Conservation (phyloP, 306 rosid genomes). For the Lathyrus sativus region DNA sequence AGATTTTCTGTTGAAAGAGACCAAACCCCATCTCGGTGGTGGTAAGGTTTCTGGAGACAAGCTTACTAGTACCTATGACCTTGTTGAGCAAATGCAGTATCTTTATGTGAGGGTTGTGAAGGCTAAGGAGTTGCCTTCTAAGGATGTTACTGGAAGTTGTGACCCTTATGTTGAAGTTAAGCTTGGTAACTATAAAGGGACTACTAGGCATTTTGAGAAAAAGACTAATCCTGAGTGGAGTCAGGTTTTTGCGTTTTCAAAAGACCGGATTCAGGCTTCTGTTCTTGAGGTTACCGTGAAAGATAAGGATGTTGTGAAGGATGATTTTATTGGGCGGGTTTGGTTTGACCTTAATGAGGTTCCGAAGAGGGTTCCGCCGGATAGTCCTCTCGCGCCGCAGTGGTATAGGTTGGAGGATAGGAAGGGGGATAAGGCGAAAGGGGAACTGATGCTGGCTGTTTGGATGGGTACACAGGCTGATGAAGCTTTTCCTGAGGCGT, state of each 20-base stretch:
- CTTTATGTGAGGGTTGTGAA: slow-evolving; percentile 93
- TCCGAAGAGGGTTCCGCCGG: slow-evolving; percentile 93
- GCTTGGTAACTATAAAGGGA: slow-evolving; percentile 92
- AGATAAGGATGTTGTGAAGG: slow-evolving; percentile 89
- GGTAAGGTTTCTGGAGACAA: slow-evolving; percentile 90
- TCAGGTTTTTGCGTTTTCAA: slow-evolving; percentile 91
- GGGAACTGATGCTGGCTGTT: slow-evolving; percentile 97
- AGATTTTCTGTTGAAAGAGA: slow-evolving; percentile 91
- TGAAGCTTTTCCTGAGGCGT: slow-evolving; percentile 96
- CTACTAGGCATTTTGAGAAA: slow-evolving; percentile 95
- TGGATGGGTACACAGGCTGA: slow-evolving; percentile 99
- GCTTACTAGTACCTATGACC: slow-evolving; percentile 90
- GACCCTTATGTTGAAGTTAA: slow-evolving; percentile 91
- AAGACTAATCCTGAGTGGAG: slow-evolving; percentile 89
- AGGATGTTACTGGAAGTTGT: slow-evolving; percentile 91
- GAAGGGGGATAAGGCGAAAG: slow-evolving; percentile 66
- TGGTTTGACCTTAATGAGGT: slow-evolving; percentile 78
- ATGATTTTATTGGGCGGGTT: slow-evolving; percentile 83
- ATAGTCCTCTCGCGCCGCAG: slow-evolving; percentile 92
- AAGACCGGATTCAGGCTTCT: slow-evolving; percentile 85
- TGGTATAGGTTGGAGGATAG: slow-evolving; percentile 92
- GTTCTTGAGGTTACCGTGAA: slow-evolving; percentile 83
- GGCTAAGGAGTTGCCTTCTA: slow-evolving; percentile 79
- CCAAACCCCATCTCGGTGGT: slow-evolving; percentile 96
- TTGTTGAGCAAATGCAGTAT: slow-evolving; percentile 99